Evolutionary conservation across 2,329 filamentous ascomycete species (phyloP), one percentile per base, ranked within the genome.

Genomic region (Ophiocordyceps camponoti-rufipedis): DNA sequence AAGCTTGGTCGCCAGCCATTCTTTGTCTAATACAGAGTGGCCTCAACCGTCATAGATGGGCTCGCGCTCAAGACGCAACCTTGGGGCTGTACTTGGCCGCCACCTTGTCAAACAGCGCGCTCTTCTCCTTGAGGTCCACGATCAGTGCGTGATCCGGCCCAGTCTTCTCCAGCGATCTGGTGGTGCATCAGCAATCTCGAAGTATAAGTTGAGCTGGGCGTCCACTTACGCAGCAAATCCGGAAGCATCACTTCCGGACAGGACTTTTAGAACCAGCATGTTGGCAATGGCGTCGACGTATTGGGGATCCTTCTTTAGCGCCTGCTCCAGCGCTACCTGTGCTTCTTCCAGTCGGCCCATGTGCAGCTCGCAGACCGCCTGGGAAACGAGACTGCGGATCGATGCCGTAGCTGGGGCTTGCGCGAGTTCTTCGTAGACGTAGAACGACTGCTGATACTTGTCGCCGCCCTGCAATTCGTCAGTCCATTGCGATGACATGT

Each of bases 391-490:
- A 16, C 78, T 82, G 53, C 80, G 72, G 45, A 80, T 72, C 14
- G 85, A 85, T 43, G 85, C 80, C 16, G 85, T 87, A 31, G 84
- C 79, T 2, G 87, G 82, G 28, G 85, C 81, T 58, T 94, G 85
- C 5, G 91, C 89, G 43, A 96, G 76, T 64, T 98, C 91, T 65
- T 96, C 89, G 57, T 86, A 96, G 49, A 96, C 89, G 70, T 98
- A 96, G 65, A 94, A 96, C 16, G 89, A 82, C 58, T 91, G 85
- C 58, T 96, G 91, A 65, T 96, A 96, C 62, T 86, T 91, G 54
- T 94, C 87, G 53, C 88, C 88, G 57, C 89, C 89, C 82, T 94
- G 49, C 28, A 45, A 7, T 32, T 31, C 38, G 48, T 67, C 51
- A 63, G 56, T 52, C 43, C 5, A 11, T 8, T 28, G 18, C 5